These are phyloP conservation scores for Orychophragmus violaceus DNA, from an alignment of 345 rosid genomes.

Conservation along the genomic window DNA sequence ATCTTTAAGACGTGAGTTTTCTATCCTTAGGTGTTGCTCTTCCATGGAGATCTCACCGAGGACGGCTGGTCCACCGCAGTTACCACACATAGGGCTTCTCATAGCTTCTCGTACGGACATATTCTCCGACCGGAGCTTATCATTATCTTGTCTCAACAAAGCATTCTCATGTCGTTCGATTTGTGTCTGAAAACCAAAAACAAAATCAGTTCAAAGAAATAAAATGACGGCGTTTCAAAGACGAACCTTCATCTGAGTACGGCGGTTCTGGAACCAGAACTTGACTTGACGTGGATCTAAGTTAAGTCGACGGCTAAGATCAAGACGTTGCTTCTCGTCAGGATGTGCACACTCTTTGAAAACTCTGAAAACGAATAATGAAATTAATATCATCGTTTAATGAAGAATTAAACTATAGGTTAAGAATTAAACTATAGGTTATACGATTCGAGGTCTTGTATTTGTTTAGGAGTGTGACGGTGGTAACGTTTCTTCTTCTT, in stretches of 20 bases:
- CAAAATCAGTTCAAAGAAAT: not conserved
- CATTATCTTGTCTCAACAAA: not conserved
- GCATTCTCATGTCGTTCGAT: not conserved
- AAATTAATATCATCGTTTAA: not conserved
- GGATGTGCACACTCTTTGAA: constrained; percentile 94
- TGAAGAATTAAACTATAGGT: too few relatives aligned
- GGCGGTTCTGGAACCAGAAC: constrained; percentile 94
- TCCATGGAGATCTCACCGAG: constrained; percentile 75
- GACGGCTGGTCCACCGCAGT: constrained; percentile 87
- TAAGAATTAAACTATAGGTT: too few relatives aligned
- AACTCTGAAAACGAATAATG: constrained; percentile 22
- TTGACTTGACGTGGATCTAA: constrained; percentile 86
- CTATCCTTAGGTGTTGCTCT: constrained; percentile 84
- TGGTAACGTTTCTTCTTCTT: constrained; percentile 83
- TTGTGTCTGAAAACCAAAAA: not conserved
- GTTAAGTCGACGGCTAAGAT: constrained; percentile 70
- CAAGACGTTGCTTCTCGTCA: constrained; percentile 80
- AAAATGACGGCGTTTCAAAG: too few relatives aligned
- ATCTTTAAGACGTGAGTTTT: constrained; percentile 78
- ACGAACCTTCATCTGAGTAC: constrained; percentile 92
- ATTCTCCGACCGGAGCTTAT: not conserved
- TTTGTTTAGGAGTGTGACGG: constrained; percentile 98
- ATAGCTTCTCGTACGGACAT: constrained; percentile 50
- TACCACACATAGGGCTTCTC: constrained; percentile 82
- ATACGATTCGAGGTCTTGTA: constrained; percentile 94